Conservation (phyloP, 1,139 yeast genomes). For the Yamadazyma buinensis region DNA sequence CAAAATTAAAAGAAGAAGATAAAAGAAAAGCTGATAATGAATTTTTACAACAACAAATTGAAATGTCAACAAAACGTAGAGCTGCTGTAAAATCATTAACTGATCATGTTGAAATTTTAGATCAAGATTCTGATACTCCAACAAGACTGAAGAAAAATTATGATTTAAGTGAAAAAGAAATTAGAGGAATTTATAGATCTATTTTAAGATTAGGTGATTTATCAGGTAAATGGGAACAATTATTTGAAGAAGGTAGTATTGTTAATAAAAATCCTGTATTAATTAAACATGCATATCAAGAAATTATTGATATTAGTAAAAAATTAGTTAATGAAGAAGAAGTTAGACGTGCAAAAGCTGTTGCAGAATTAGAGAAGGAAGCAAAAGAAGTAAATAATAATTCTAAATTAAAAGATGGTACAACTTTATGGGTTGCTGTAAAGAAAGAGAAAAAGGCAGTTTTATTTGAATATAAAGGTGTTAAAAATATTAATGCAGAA, state of each 20-base stretch:
- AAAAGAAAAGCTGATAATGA: conserved; percentile 81
- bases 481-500: conserved; percentile 89
- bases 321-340: conserved; percentile 67
- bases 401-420: conserved; percentile 31
- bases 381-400: conserved; percentile 55
- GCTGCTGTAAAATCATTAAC: conserved; percentile 64
- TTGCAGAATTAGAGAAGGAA: conserved; percentile 58
- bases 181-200: conserved; percentile 82
- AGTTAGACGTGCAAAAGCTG: conserved; percentile 49
- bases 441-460: conserved; percentile 84
- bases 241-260: conserved; percentile 86
- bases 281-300: conserved; percentile 72
- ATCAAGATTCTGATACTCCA: conserved; percentile 14
- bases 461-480: conserved; percentile 83
- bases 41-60: conserved; percentile 84
- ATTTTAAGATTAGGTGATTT: conserved; percentile 81
- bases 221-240: conserved; percentile 76
- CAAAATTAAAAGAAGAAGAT: conserved; percentile 87
- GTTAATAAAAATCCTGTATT: conserved; percentile 84
- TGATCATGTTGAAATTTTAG: conserved; percentile 30
- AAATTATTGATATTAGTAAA: conserved; percentile 59
- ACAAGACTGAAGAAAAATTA: conserved; percentile 39
- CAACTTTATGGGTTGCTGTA: conserved; percentile 52
- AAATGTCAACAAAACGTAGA: conserved; percentile 77
- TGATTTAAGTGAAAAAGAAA: conserved; percentile 77